These are phyloP conservation scores for Lactifluus piperatus DNA, from an alignment of 768 basidiomycete genomes.

Conservation along the genomic window DNA sequence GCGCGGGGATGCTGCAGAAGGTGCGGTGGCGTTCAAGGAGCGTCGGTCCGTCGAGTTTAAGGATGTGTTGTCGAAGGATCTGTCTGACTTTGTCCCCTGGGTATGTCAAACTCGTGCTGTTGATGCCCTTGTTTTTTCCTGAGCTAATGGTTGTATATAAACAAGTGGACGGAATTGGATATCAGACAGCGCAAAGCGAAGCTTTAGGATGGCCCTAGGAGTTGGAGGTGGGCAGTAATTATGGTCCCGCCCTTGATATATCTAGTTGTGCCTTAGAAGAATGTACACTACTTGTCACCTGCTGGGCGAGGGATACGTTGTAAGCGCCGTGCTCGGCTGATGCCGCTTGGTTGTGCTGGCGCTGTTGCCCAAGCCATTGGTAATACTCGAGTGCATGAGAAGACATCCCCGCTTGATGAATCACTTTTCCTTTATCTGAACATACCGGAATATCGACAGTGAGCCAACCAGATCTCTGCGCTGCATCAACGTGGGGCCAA, in stretches of 20 bases:
- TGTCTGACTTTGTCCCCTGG: conserved; percentile 44
- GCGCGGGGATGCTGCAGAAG: conserved; percentile 39
- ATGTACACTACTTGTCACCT: no score
- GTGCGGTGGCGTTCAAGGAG: conserved; percentile 41
- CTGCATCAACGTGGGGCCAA: neutral
- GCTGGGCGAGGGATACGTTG: no score
- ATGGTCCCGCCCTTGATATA: no score
- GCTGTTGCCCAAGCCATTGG: no score
- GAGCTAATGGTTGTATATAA: neutral
- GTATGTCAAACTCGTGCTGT: conserved; percentile 27
- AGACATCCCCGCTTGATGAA: no score
- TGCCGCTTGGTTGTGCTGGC: no score
- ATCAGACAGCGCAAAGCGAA: conserved; percentile 6
- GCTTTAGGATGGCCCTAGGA: neutral
- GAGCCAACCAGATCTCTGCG: conserved; percentile 1
- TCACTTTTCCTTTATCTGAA: neutral
- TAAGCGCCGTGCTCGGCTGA: no score
- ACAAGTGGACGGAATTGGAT: conserved; percentile 31
- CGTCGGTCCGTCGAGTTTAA: conserved; percentile 37
- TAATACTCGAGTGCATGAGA: no score
- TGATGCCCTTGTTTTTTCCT: neutral
- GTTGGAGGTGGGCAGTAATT: no score
- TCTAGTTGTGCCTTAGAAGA: no score
- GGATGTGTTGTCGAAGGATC: conserved; percentile 35
- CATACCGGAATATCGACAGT: neutral